A percentile compares a stretch with the other conserved stretches of the same genome.
Conservation (phyloP, 1,139 yeast species). For the Saccharomyces uvarum region DNA sequence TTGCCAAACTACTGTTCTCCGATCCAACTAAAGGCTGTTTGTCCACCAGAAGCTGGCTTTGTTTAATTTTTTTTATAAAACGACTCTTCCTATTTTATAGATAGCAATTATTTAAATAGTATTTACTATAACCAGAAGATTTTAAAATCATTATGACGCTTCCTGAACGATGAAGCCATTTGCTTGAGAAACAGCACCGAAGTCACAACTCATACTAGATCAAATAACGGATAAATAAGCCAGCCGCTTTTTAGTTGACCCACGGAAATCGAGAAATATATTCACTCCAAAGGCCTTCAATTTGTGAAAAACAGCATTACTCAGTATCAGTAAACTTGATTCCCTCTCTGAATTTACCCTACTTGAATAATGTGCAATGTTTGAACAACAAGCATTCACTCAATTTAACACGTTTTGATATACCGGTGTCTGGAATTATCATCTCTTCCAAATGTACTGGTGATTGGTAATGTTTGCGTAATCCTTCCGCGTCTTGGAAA, state of each 20-base stretch:
- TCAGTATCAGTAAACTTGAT: neutral
- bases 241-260: no score
- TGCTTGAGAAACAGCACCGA: neutral
- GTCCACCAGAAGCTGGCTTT: slow-evolving; percentile 8
- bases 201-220: neutral
- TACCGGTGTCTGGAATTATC: no score
- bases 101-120: neutral
- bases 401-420: no score
- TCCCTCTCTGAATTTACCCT: neutral
- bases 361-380: neutral
- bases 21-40: slow-evolving; percentile 10
- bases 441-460: no score
- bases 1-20: slow-evolving; percentile 11
- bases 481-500: no score
- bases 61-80: neutral
- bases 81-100: neutral
- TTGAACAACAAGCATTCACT: neutral
- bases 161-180: neutral
- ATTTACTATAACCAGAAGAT: neutral
- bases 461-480: no score
- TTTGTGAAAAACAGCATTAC: neutral
- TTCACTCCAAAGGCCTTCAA: neutral
- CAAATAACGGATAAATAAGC: neutral
- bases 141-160: neutral
- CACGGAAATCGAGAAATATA: no score